phyloP scores from a whole-genome alignment of 1,284 basidiomycete species.

The Malassezia pachydermatis region DNA sequence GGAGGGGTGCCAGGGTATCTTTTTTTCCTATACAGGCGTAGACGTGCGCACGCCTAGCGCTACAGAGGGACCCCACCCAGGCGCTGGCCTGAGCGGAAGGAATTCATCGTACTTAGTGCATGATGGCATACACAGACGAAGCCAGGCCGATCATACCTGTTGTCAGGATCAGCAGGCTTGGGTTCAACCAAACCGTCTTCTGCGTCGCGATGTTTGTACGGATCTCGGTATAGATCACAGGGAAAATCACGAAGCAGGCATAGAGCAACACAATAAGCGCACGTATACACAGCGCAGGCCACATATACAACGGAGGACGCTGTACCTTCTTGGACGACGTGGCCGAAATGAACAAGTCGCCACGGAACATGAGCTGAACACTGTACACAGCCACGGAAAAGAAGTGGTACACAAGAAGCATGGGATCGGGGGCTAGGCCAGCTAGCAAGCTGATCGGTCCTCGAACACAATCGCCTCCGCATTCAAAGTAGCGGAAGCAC shows the following conservation, averaged over 20 bases:
- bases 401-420: constrained; percentile 78
- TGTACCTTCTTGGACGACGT: background rate
- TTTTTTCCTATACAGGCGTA: no score
- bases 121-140: background rate
- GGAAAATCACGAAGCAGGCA: constrained; percentile 42
- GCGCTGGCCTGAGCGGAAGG: no score
- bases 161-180: background rate
- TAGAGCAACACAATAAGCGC: constrained; percentile 38
- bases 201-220: constrained; percentile 20
- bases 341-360: constrained; percentile 43
- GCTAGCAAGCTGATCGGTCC: constrained; percentile 61
- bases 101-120: no score
- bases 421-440: constrained; percentile 61
- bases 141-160: background rate
- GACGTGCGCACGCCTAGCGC: background rate
- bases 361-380: constrained; percentile 67
- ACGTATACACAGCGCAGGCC: constrained; percentile 26
- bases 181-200: background rate
- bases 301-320: constrained; percentile 23
- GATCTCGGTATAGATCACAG: constrained; percentile 44
- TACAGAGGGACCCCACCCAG: constrained; percentile 1
- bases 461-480: constrained; percentile 74
- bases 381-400: constrained; percentile 89
- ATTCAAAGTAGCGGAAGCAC: constrained; percentile 96
- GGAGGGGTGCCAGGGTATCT: constrained; percentile 17